A percentile compares a stretch with the other conserved stretches of the same genome.
Conservation (phyloP, 768 basidiomycete species). For the Boletus sp. region DNA sequence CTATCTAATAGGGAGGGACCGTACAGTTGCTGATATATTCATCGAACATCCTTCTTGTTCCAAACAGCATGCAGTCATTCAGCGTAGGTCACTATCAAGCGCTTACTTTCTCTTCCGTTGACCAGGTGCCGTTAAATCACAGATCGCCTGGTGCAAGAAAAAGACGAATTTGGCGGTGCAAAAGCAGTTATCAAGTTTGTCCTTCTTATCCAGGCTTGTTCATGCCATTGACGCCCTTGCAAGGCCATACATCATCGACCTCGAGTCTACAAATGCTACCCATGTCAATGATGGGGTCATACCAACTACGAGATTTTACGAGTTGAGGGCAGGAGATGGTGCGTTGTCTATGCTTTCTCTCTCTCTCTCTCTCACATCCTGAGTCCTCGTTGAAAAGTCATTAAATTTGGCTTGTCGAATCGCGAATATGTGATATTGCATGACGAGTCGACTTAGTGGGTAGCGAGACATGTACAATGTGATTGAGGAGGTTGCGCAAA, state of each 20-base stretch:
- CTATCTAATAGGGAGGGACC: conserved; percentile 90
- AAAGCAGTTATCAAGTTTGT: conserved; percentile 84
- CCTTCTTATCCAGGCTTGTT: background rate
- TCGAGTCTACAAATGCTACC: conserved; percentile 97
- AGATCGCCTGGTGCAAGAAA: conserved; percentile 83
- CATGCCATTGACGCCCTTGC: conserved; percentile 3
- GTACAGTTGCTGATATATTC: conserved; percentile 78
- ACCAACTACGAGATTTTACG: conserved; percentile 84
- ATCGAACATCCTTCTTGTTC: conserved; percentile 97
- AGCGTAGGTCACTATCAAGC: conserved; percentile 53
- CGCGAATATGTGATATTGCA: conserved; percentile 85
- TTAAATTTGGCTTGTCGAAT: conserved; percentile 80
- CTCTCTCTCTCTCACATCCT: conserved; percentile 1
- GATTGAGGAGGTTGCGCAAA: background rate
- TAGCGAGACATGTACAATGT: background rate
- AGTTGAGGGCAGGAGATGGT: conserved; percentile 80
- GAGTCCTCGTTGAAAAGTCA: conserved; percentile 45
- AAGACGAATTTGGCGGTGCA: conserved; percentile 79
- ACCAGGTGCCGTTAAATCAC: conserved; percentile 3
- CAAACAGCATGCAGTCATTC: conserved; percentile 96
- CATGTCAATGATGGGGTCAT: conserved; percentile 84
- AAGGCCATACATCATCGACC: conserved; percentile 95
- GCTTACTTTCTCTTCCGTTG: background rate
- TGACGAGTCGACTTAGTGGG: conserved; percentile 57
- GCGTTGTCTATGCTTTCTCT: conserved; percentile 20